Evolutionary conservation across 2,329 filamentous ascomycete genomes (phyloP), one percentile per base, ranked within the genome.

Genomic region (Microsporum canis): DNA sequence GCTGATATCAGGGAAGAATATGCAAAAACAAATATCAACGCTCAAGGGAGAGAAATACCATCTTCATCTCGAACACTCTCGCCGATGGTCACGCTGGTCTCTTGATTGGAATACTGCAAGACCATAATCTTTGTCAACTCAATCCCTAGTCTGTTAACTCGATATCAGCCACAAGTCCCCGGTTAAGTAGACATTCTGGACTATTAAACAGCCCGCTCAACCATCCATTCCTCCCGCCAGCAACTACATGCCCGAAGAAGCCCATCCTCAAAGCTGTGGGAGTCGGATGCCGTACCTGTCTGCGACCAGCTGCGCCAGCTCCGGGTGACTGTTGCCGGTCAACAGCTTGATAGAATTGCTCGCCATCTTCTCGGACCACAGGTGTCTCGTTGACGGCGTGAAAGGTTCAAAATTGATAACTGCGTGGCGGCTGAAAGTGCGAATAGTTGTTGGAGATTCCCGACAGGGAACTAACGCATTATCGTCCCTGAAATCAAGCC

Each of bases 11-110:
- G 5, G 33, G 33, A n/a, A 29, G 10, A 14, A 47, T 27, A 31
- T 45, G 41, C 5, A 38, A 55, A 56, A 60, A n/a, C 14, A 41
- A 45, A 2, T 4, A 23, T 12, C 17, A 36, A 43, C 8, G 23
- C 4, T 29, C n/a, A 36, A 47, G 33, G 58, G 59, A 45, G 43
- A 59, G 58, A 51, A 63, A 49, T 82, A 88, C 85, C 86, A 84
- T 97, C 92, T 81, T 97, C 92, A 73, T 97, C 92, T 76, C 92
- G 84, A 60, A 97, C 92, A 65, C 89, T 95, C 79, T 97, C 92
- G 72, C 92, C 91, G 69, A 96, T 95, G 23, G 91, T 96, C 62
- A 97, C 91, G 65, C 73, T 76, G 34, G 76, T 78, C 67, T 77
- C 76, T 65, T 86, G 83, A 71, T 86, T 86, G 53, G 83, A 86